phyloP scores from a whole-genome alignment of 768 basidiomycete genomes.

The Phallus indusiatus region DNA sequence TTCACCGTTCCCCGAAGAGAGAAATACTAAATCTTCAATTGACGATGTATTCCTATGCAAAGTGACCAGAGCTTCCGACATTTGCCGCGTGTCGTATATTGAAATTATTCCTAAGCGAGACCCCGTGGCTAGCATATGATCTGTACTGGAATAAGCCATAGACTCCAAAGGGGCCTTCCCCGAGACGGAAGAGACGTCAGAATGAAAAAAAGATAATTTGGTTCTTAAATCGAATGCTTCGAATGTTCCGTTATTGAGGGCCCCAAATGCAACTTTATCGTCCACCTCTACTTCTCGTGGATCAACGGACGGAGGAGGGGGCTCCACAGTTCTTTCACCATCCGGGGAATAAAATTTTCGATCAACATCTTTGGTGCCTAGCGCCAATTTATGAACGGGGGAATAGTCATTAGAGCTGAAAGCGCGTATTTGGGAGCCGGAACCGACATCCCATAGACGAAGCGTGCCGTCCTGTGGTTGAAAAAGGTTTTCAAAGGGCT shows the following conservation, averaged over 20 bases:
- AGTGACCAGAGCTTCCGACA: slow-evolving; percentile 29
- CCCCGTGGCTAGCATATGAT: slow-evolving; percentile 48
- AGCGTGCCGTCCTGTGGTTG: slow-evolving; percentile 47
- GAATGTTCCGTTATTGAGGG: slow-evolving; percentile 45
- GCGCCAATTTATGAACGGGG: slow-evolving; percentile 35
- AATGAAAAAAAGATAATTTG: slow-evolving; percentile 22
- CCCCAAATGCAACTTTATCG: slow-evolving; percentile 43
- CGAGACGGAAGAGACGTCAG: slow-evolving; percentile 13
- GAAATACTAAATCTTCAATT: slow-evolving; percentile 40
- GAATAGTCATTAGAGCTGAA: slow-evolving; percentile 30
- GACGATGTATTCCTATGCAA: slow-evolving; percentile 36
- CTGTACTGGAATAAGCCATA: slow-evolving; percentile 33
- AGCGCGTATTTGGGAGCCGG: slow-evolving; percentile 37
- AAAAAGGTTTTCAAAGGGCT: neutral
- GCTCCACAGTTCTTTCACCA: slow-evolving; percentile 12
- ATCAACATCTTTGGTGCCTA: slow-evolving; percentile 29
- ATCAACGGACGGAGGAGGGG: slow-evolving; percentile 13
- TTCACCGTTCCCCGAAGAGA: slow-evolving; percentile 12
- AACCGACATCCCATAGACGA: slow-evolving; percentile 63
- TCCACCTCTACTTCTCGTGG: slow-evolving; percentile 36
- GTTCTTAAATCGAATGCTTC: slow-evolving; percentile 45
- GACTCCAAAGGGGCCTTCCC: slow-evolving; percentile 31
- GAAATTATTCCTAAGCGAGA: slow-evolving; percentile 44
- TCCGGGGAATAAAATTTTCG: slow-evolving; percentile 17
- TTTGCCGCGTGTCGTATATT: slow-evolving; percentile 44